Evolutionary conservation across 192 early-diverging fungal species (phyloP), one percentile per base, ranked within the genome.

Genomic region (Phycomyces blakesleeanus): DNA sequence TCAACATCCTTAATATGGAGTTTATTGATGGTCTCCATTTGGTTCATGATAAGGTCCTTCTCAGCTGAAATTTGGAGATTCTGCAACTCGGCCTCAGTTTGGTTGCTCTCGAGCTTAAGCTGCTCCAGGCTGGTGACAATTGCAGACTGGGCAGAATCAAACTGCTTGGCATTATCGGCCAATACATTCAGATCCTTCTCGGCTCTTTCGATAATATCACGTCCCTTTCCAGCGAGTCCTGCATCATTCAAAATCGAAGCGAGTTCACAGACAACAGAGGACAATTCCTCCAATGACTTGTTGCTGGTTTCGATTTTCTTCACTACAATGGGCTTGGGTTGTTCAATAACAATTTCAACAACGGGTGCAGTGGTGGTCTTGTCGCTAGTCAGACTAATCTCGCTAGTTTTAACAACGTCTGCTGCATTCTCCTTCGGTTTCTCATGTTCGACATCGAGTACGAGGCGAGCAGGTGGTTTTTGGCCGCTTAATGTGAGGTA

Each of bases 141-240:
- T 2, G 44, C 18, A 18, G 15, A n/a, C 18, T 47, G 44, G 11
- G 18, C 44, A 47, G 44, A n/a, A 11, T 14, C 18, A 12, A 47
- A 47, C 2, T 3, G 15, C 44, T 47, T 14, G 18, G 18, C 15
- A n/a, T 14, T 47, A 14, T 47, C 44, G 12, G 44, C 12, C 15
- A 47, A 11, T 2, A 14, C 18, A 14, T n/a, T 18, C 44, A 47
- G 57, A 21, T 87, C 75, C 42, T 76, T 77, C 51, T 85, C 83
- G 25, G 82, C 82, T 27, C 83, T 74, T 51, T 72, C 79, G 16
- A 87, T 81, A 38, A 88, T 80, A 41, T 88, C 76, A 62, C 81
- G 77, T 11, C 82, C 76, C 50, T 74, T 74, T 41, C 76, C 78
- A 12, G 83, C 64, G 50, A 82, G 69, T 15, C 70, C 76, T 12